Evolutionary conservation across 73 alveolate genomes (phyloP), one percentile per base, ranked within the genome.

Genomic region (Symbiodinium natans): DNA sequence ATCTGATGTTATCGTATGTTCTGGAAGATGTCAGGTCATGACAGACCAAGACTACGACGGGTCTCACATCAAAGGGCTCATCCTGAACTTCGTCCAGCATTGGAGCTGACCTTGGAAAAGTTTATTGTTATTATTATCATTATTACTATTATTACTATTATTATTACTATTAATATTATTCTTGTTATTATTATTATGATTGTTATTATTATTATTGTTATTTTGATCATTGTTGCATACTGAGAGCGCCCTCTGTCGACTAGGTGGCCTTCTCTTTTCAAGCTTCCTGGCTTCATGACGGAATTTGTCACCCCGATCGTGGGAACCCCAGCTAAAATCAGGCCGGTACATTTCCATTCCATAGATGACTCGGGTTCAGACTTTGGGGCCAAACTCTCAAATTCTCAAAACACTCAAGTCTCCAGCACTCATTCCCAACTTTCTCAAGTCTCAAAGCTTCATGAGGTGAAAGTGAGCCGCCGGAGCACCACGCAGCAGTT

Each of bases 31-130:
- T n/a, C 73, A 90, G 97, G 99, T 99, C 17, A 99, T 99, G 99
- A 99, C 99, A 75, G 99, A 99, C 99, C 99, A 99, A 98, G 99
- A 99, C 99, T 99, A 99, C 73, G 99, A 99, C 99, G 99, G 99
- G 29, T 99, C 99, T 21, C 99, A 99, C 99, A 99, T 99, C 77
- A 99, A 99, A 99, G 99, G 99, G 40, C 99, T 99, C 89, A 99
- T 99, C 74, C 99, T 99, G 93, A 99, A 99, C 99, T 99, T 99
- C 99, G 99, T 99, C 75, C 99, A 99, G 95, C 99, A 99, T 36
- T 92, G 98, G 98, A 34, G 1, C 39, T 68, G 21, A 89, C 88
- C 87, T 33, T 80, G 40, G 86, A 1, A 4, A 9, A 25, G 21
- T n/a, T n/a, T n/a, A n/a, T n/a, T n/a, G n/a, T n/a, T n/a, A n/a